phyloP scores from a whole-genome alignment of 2,329 filamentous ascomycete species.

The Exophiala spinifera region DNA sequence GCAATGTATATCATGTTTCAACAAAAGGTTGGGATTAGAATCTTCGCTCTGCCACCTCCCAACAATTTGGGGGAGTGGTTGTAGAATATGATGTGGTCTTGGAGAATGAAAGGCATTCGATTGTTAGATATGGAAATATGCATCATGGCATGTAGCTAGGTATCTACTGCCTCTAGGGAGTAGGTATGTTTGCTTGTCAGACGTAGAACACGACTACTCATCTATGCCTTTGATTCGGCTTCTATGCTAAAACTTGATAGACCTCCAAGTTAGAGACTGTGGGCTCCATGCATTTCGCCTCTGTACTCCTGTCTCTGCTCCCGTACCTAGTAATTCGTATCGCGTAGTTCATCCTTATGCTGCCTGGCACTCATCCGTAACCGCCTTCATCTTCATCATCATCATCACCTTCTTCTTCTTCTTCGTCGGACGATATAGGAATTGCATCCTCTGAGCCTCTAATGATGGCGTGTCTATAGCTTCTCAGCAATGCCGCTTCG shows the following conservation, averaged over 20 bases:
- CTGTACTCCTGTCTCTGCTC: too few relatives aligned
- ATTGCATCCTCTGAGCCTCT: conserved; percentile 23
- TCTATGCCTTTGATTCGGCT: background rate
- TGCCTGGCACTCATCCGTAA: background rate
- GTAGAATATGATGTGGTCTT: background rate
- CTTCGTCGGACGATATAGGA: conserved; percentile 11
- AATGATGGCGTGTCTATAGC: conserved; percentile 16
- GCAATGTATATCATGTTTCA: background rate
- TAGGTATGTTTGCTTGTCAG: background rate
- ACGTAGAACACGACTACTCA: background rate
- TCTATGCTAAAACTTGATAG: too few relatives aligned
- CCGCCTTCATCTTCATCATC: background rate
- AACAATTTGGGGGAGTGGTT: background rate
- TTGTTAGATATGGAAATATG: background rate
- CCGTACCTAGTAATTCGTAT: too few relatives aligned
- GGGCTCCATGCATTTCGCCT: too few relatives aligned
- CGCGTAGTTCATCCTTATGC: background rate
- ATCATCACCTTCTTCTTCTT: background rate
- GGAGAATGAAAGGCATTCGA: background rate
- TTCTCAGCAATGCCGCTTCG: conserved; percentile 13
- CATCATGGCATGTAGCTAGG: too few relatives aligned
- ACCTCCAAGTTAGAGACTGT: too few relatives aligned
- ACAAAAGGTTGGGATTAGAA: background rate
- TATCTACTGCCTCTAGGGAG: too few relatives aligned
- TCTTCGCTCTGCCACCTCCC: background rate